phyloP scores from a whole-genome alignment of 2,329 filamentous ascomycete genomes.

The Cladophialophora chaetospira region DNA sequence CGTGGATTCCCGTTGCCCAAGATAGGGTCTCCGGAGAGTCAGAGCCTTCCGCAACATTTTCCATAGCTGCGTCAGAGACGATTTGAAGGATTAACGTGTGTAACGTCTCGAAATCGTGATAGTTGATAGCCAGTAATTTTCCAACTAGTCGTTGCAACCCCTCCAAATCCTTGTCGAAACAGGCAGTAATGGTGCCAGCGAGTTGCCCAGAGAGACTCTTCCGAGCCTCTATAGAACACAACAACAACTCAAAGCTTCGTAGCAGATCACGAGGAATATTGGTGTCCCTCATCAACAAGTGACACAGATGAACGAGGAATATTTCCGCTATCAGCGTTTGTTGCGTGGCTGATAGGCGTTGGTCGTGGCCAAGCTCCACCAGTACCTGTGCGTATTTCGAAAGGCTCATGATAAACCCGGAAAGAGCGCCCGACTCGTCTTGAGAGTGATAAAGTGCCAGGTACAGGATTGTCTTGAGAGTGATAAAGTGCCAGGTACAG shows the following conservation, averaged over 20 bases:
- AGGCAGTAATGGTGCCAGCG: neutral
- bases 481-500: neutral
- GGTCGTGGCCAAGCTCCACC: slow-evolving; percentile 8
- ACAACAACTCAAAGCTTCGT: slow-evolving; percentile 7
- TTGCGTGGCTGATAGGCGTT: slow-evolving; percentile 3
- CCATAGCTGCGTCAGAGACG: slow-evolving; percentile 41
- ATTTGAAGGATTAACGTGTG: slow-evolving; percentile 5
- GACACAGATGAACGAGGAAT: slow-evolving; percentile 12
- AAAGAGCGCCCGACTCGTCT: neutral
- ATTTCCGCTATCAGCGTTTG: slow-evolving; percentile 12
- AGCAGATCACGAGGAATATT: neutral
- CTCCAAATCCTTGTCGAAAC: neutral
- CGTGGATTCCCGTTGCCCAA: slow-evolving; percentile 44
- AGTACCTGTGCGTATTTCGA: slow-evolving; percentile 9
- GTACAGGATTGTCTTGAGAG: neutral
- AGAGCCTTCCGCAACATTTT: slow-evolving; percentile 42
- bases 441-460: neutral
- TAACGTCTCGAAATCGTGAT: slow-evolving; percentile 1
- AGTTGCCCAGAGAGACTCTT: neutral
- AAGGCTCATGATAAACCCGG: slow-evolving; percentile 1
- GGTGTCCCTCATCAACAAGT: neutral
- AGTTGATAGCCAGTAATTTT: neutral
- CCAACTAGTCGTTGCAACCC: neutral
- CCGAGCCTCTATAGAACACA: neutral
- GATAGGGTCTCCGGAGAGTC: slow-evolving; percentile 41